Conservation (phyloP, 2,329 filamentous ascomycete species). For the Penicillium capsulatum region DNA sequence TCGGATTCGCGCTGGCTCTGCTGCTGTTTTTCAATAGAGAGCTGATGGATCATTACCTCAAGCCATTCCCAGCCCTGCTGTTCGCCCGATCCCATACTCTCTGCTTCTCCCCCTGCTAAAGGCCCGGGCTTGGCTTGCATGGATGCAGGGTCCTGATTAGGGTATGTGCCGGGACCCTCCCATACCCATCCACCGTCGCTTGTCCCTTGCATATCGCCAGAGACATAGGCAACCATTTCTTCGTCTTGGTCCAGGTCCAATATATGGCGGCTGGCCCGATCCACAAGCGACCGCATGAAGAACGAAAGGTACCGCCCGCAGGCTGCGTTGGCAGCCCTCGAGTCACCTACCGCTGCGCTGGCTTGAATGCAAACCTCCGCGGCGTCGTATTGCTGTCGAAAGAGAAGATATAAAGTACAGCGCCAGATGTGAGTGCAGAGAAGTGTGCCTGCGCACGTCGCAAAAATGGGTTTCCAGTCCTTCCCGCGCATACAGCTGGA, state of each 20-base stretch:
- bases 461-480: constrained; percentile 55
- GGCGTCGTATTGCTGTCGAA: constrained; percentile 67
- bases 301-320: constrained; percentile 80
- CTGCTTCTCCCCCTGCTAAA: too few relatives aligned
- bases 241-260: constrained; percentile 63
- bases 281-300: constrained; percentile 66
- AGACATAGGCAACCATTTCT: constrained; percentile 81
- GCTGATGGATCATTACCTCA: constrained; percentile 57
- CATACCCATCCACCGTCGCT: constrained; percentile 79
- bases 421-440: constrained; percentile 84
- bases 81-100: constrained; percentile 35
- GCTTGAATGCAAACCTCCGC: constrained; percentile 71
- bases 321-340: constrained; percentile 66
- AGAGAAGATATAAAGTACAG: constrained; percentile 73
- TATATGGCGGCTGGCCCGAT: constrained; percentile 48
- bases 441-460: constrained; percentile 66
- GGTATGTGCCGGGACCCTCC: constrained; percentile 56
- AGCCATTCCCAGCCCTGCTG: constrained; percentile 80
- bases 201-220: constrained; percentile 79
- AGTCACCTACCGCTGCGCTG: constrained; percentile 65
- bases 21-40: constrained; percentile 49
- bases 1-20: constrained; percentile 28
- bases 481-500: constrained; percentile 56
- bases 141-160: constrained; percentile 31
- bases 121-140: background rate